Base-by-base conservation (phyloP, 2,329 filamentous ascomycete genomes). In the Parascedosporium putredinis region DNA sequence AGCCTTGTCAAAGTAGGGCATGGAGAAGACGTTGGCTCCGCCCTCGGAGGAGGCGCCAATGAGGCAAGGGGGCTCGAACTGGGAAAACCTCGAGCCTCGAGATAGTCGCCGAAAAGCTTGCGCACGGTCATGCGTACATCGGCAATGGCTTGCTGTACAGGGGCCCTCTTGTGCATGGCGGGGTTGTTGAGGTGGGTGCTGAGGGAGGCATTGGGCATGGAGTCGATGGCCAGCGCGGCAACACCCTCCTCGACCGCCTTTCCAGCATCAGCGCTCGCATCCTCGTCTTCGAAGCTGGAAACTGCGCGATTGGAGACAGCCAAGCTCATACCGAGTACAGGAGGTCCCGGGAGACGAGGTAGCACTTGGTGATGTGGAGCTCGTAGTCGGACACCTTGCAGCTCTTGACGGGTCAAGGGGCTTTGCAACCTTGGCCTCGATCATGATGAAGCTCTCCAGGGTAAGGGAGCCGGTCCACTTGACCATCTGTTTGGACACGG, bases 1-100 rank as follows among this genome's bases (percentile, higher is more conserved):
- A 56, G 84, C 79, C 61, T 84, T 80, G 57, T 85, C 87, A 65
- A 97, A 97, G 70, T 97, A 97, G 40, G 84, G 83, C 58, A 97
- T 74, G 58, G 84, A 77, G 67, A 98, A 97, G 36, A 97, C 91
- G 63, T 91, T 94, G 57, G 83, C 83, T 56, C 93, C 93, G 59
- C 93, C 91, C 70, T 98, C 93, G 3, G 88, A 93, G 4, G 93
- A 86, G 12, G 91, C 86, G 46, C 85, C 90, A 50, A 95, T 87
- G 40, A 98, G 74, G 65, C 89, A 91, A 8, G 93, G 89, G 2
- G 90, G 86, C 64, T 95, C 88, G 60, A 96, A 89, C 65, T 87
- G 80, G 55, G 84, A 81, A 65, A 95, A 95, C 81, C 79, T 52
- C 78, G 78, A 55, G 78, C 74, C 53, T 83, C 75, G 57, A 96